Evolutionary conservation across 1,284 basidiomycete genomes (phyloP), one percentile per base, ranked within the genome.

Genomic region (Gymnopus androsaceus): DNA sequence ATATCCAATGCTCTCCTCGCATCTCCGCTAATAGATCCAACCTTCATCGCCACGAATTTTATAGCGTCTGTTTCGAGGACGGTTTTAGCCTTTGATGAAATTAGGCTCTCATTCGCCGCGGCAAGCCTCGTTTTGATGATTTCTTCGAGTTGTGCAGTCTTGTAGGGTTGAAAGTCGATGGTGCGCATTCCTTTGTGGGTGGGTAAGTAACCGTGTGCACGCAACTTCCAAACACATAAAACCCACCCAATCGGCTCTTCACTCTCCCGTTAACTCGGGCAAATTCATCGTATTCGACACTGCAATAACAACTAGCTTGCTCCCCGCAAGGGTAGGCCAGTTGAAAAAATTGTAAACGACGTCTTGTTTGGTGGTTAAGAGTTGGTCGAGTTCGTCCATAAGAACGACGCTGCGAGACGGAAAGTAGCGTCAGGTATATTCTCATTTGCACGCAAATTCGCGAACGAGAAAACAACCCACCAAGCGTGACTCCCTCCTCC

Each of bases 291-390:
- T 95, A 69, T 99, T 99, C 11, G 97, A 97, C 1, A 99, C 95
- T 0, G 97, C 97, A 53, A 99, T 84, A 2, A 99, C 96, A 51
- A 98, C 88, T 14, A 99, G 81, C 66, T 91, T 90, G 54, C 91
- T 93, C 14, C 87, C 87, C 0, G 84, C 81, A 56, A 96, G 79
- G 9, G 94, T 95, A 1, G 96, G 97, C 96, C 97, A 99, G 70
- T 98, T 98, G 82, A 99, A 99, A 73, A 99, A 96, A 70, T 98
- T 98, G 75, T 99, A 99, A 38, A 99, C 92, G 2, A 99, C 96
- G 63, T 98, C 95, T 72, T 99, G 96, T 67, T 97, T 96, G 21
- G 89, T 79, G 0, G 96, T 98, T 61, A 99, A 86, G 31, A 99
- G 81, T 70, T 98, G 96, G 72, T 99, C 96, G 2, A 99, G 81